phyloP scores from a whole-genome alignment of 163 green algal species.

The Chlorella variabilis region DNA sequence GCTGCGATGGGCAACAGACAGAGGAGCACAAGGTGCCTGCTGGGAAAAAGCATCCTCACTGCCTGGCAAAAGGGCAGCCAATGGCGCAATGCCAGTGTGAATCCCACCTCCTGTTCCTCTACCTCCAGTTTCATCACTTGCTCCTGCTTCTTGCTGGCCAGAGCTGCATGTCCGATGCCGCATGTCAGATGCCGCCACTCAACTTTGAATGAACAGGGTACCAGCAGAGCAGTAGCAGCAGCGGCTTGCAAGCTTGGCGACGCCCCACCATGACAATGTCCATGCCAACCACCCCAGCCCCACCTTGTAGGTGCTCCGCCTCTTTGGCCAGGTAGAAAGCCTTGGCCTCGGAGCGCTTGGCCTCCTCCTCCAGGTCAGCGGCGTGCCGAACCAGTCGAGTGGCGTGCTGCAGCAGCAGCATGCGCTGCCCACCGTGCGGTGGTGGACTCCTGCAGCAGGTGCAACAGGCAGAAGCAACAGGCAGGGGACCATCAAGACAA shows the following conservation, averaged over 20 bases:
- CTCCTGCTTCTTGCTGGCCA: neutral
- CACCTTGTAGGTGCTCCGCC: conserved; percentile 19
- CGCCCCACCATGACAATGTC: too few relatives aligned
- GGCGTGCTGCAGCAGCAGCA: neutral
- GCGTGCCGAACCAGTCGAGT: conserved; percentile 6
- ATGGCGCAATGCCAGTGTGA: too few relatives aligned
- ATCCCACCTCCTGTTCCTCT: neutral
- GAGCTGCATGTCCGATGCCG: neutral
- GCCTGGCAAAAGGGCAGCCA: too few relatives aligned
- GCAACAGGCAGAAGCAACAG: neutral
- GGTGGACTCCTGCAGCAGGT: neutral
- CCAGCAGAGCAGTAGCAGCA: too few relatives aligned
- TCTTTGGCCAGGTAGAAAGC: conserved; percentile 15
- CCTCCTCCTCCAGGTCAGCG: conserved; percentile 26
- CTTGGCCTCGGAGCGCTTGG: conserved; percentile 16
- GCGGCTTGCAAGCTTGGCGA: too few relatives aligned
- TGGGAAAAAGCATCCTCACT: too few relatives aligned
- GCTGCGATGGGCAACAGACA: neutral
- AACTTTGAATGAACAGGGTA: too few relatives aligned
- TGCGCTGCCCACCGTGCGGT: neutral
- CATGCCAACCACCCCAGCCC: too few relatives aligned
- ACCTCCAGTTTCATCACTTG: neutral
- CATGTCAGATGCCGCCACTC: neutral
- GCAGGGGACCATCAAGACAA: too few relatives aligned
- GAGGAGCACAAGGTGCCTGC: too few relatives aligned